Percentiles rank a stretch among this genome's conserved stretches.
phyloP scores from a whole-genome alignment of 2,329 filamentous ascomycete genomes.

The Fusarium sp. region DNA sequence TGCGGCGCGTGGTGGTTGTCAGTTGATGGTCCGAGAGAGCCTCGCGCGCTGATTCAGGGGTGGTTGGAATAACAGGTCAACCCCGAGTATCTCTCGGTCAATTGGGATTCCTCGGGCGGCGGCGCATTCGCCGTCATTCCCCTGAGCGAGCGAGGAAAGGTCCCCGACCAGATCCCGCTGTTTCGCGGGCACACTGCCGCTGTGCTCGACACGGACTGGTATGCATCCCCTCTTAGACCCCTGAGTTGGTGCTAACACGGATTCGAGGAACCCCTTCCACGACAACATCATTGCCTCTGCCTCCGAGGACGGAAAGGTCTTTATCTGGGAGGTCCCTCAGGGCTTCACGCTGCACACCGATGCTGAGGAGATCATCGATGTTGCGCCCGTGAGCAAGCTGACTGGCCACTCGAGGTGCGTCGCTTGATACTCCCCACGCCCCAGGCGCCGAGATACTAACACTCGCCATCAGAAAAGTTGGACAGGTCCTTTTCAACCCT shows the following conservation, averaged over 20 bases:
- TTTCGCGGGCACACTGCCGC: conserved; percentile 97
- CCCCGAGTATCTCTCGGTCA: conserved; percentile 95
- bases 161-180: conserved; percentile 93
- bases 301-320: conserved; percentile 97
- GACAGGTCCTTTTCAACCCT: conserved; percentile 98
- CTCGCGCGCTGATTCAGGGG: conserved; percentile 47
- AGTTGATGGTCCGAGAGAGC: conserved; percentile 31
- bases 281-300: conserved; percentile 93
- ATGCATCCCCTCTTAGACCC: conserved; percentile 51
- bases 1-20: conserved; percentile 28
- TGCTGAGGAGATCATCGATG: conserved; percentile 85
- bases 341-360: conserved; percentile 89
- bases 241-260: conserved; percentile 33
- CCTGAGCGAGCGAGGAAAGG: conserved; percentile 87
- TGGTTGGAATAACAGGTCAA: conserved; percentile 77
- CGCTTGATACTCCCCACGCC: background rate
- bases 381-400: conserved; percentile 86
- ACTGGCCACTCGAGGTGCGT: conserved; percentile 87
- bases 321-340: conserved; percentile 95
- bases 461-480: conserved; percentile 82
- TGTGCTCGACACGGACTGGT: conserved; percentile 98
- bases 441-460: conserved; percentile 33
- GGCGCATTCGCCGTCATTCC: conserved; percentile 98
- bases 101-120: conserved; percentile 97
- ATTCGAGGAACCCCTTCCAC: conserved; percentile 90